Percentiles rank a stretch among this genome's conserved stretches.
phyloP scores from a whole-genome alignment of 768 basidiomycete species.

The Rhodotorula kratochvilovae region DNA sequence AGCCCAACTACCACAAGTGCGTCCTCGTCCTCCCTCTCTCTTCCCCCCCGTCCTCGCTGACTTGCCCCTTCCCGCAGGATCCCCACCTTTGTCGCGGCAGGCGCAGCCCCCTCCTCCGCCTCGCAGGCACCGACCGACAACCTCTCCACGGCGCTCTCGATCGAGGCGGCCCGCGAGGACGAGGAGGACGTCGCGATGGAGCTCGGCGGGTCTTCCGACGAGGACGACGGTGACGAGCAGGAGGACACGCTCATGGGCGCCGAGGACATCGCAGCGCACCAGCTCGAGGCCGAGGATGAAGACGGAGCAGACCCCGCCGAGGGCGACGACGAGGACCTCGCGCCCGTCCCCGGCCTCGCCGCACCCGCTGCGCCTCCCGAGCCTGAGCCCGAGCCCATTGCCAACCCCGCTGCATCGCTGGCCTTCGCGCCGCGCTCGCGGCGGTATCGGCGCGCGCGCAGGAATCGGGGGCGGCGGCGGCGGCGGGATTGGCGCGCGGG shows the following conservation, averaged over 20 bases:
- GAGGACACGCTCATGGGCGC: conserved; percentile 47
- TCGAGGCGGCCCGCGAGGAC: conserved; percentile 23
- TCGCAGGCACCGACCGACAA: conserved; percentile 46
- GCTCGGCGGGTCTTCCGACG: conserved; percentile 26
- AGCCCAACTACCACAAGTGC: conserved; percentile 64
- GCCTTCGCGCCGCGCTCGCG: conserved; percentile 32
- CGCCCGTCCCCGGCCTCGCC: conserved; percentile 47
- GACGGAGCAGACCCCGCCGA: conserved; percentile 45
- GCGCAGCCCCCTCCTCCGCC: conserved; percentile 39
- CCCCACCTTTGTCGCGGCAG: conserved; percentile 29
- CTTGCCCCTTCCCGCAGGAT: conserved; percentile 4
- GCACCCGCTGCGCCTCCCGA: background rate
- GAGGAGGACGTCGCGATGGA: conserved; percentile 35
- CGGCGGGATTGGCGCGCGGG: background rate
- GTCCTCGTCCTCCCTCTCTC: background rate
- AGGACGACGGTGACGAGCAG: conserved; percentile 52
- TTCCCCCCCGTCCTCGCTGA: too few species aligned
- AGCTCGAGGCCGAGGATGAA: conserved; percentile 48
- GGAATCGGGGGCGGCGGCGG: conserved; percentile 5
- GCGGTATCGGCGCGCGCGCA: background rate
- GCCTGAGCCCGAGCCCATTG: conserved; percentile 38
- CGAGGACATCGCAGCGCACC: background rate
- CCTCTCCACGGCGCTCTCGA: conserved; percentile 46
- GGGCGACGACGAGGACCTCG: conserved; percentile 46
- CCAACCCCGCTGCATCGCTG: background rate